phyloP scores from a whole-genome alignment of 108 stramenopile species.

The Aurantiochytrium sp. region DNA sequence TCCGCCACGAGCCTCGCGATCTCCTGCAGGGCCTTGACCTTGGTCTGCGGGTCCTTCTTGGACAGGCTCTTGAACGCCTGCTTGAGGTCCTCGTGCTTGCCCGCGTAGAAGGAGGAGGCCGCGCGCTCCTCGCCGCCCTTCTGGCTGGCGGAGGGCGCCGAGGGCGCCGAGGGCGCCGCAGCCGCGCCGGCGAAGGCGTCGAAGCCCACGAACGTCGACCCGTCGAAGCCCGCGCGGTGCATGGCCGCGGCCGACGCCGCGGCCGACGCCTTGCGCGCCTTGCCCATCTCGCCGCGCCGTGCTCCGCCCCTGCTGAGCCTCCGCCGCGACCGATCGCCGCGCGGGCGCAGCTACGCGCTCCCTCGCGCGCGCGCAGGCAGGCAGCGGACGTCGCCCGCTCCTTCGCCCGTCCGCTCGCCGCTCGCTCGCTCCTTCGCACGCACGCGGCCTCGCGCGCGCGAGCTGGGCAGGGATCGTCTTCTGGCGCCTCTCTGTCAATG shows the following conservation, averaged over 20 bases:
- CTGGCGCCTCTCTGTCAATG: too few species aligned
- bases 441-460: too few species aligned
- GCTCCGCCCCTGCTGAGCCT: too few species aligned
- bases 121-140: neutral
- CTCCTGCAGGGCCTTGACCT: neutral
- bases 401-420: too few species aligned
- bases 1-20: neutral
- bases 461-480: too few species aligned
- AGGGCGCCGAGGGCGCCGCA: neutral
- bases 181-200: neutral
- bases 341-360: too few species aligned
- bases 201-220: neutral
- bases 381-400: too few species aligned
- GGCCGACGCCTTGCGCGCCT: conserved; percentile 16
- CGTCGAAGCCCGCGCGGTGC: neutral
- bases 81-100: neutral
- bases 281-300: too few species aligned
- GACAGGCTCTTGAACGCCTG: neutral
- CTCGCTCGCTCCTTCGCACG: too few species aligned
- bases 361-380: too few species aligned
- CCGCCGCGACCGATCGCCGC: too few species aligned
- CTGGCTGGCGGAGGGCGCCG: neutral
- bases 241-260: conserved; percentile 24
- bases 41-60: conserved; percentile 26
- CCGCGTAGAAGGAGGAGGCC: neutral